phyloP scores from a whole-genome alignment of 768 basidiomycete species.

The Termitomyces sp. region DNA sequence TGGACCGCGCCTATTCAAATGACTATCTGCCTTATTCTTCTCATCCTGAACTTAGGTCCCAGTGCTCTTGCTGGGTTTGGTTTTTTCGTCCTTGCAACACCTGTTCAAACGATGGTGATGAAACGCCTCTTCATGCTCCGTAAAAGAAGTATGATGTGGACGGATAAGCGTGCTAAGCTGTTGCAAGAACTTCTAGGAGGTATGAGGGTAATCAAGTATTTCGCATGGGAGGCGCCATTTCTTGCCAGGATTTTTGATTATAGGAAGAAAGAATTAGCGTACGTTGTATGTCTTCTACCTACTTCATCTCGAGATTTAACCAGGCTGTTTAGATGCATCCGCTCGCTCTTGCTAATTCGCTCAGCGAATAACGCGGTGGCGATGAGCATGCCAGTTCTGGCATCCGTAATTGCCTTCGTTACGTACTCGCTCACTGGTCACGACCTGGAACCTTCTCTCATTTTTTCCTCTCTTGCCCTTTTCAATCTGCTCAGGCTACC shows the following conservation, averaged over 20 bases:
- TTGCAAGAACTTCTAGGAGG: constrained; percentile 86
- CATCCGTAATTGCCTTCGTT: constrained; percentile 72
- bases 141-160: constrained; percentile 78
- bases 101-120: constrained; percentile 70
- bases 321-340: constrained; percentile 43
- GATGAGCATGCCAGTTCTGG: constrained; percentile 68
- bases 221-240: constrained; percentile 85
- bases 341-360: constrained; percentile 59
- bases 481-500: constrained; percentile 83
- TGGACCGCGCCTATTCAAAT: constrained; percentile 79
- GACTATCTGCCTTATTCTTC: constrained; percentile 66
- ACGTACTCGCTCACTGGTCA: constrained; percentile 75
- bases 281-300: constrained; percentile 15
- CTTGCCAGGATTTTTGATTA: constrained; percentile 66
- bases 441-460: constrained; percentile 54
- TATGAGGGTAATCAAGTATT: constrained; percentile 91
- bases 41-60: constrained; percentile 68
- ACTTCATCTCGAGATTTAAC: neutral
- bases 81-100: constrained; percentile 64
- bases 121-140: constrained; percentile 64
- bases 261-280: constrained; percentile 67
- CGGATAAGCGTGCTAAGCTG: constrained; percentile 83
- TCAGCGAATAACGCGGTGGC: constrained; percentile 64
- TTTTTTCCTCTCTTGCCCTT: constrained; percentile 81
- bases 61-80: constrained; percentile 50